Percentiles rank a stretch among this genome's conserved stretches.
phyloP scores from a whole-genome alignment of 225 moss, liverwort and hornwort genomes.

The Polytrichum formosum region DNA sequence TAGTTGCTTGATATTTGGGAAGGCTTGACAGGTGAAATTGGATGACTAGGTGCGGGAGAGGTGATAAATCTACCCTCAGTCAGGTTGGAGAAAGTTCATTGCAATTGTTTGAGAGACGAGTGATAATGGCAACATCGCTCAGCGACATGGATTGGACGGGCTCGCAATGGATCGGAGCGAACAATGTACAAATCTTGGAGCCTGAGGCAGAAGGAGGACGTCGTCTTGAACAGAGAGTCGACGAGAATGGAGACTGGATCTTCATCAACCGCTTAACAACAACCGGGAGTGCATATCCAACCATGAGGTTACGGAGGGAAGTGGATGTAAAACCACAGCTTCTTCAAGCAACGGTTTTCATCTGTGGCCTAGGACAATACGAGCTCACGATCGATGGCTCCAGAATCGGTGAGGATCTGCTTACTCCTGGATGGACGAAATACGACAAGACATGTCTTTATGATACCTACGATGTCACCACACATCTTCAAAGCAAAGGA shows the following conservation, averaged over 20 bases:
- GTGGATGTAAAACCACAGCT: constrained; percentile 30
- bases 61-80: too few relatives aligned
- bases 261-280: background rate
- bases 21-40: too few relatives aligned
- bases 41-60: too few relatives aligned
- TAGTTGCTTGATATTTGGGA: too few relatives aligned
- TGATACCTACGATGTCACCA: constrained; percentile 50
- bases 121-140: background rate
- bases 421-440: constrained; percentile 58
- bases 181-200: constrained; percentile 7
- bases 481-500: constrained; percentile 29
- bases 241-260: background rate
- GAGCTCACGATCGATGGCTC: constrained; percentile 49
- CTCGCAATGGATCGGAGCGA: constrained; percentile 49
- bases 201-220: background rate
- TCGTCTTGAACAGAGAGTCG: background rate
- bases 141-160: constrained; percentile 29
- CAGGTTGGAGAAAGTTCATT: too few relatives aligned
- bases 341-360: constrained; percentile 27
- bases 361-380: constrained; percentile 51
- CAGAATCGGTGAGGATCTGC: constrained; percentile 45
- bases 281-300: constrained; percentile 17
- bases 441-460: constrained; percentile 45
- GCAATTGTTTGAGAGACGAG: too few relatives aligned
- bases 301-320: constrained; percentile 45